These are phyloP conservation scores for Pseudozyma flocculosa DNA, from an alignment of 1,284 basidiomycete genomes.

Conservation along the genomic window DNA sequence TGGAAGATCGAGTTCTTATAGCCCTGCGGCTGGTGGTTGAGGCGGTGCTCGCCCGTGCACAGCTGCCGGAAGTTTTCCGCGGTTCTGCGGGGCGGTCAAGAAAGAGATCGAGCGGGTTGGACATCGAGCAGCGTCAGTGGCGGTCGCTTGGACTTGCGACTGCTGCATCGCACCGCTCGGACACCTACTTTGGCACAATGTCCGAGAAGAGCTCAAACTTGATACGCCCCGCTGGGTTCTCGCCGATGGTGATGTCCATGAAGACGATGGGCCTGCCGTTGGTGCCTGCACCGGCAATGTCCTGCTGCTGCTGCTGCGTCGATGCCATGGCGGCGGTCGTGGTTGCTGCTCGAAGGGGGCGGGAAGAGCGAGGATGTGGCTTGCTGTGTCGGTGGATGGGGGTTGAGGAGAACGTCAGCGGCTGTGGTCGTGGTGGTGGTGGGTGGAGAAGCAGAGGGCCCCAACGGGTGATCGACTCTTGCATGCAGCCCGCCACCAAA, in stretches of 20 bases:
- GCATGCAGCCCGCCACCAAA: too few relatives aligned
- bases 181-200: conserved; percentile 87
- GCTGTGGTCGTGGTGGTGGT: too few relatives aligned
- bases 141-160: too few relatives aligned
- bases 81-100: conserved; percentile 60
- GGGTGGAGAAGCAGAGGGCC: too few relatives aligned
- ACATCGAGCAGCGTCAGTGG: too few relatives aligned
- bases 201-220: conserved; percentile 82
- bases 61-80: conserved; percentile 87
- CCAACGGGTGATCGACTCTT: too few relatives aligned
- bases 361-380: too few relatives aligned
- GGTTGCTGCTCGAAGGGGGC: too few relatives aligned
- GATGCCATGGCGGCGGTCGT: conserved; percentile 7
- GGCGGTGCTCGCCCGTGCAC: conserved; percentile 71
- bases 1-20: conserved; percentile 72
- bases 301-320: background rate
- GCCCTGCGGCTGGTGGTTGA: conserved; percentile 56
- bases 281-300: conserved; percentile 39
- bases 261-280: conserved; percentile 75
- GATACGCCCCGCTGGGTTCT: conserved; percentile 67
- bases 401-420: too few relatives aligned
- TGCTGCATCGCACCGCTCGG: too few relatives aligned
- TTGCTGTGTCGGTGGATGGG: too few relatives aligned
- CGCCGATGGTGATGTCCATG: conserved; percentile 76
- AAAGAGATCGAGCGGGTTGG: background rate